Evolutionary conservation across 2,329 filamentous ascomycete genomes (phyloP).

Genomic region (Paracorniculantispora psalliotae): DNA sequence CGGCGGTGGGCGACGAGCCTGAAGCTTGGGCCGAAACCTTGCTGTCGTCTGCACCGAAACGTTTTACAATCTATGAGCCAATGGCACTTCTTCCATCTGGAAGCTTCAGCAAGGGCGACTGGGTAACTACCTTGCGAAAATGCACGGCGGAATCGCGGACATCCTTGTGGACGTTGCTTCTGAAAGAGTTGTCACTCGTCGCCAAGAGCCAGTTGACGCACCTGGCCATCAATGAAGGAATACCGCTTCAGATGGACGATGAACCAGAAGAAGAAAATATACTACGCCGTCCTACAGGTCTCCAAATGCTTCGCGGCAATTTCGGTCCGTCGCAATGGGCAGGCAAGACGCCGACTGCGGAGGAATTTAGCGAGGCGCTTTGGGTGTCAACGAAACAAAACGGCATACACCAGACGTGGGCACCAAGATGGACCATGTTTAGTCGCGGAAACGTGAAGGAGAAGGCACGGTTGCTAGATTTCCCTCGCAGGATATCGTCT

Average conservation of each 20-base stretch:
- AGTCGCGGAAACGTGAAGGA: constrained; percentile 85
- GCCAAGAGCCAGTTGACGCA: constrained; percentile 44
- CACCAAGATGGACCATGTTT: constrained; percentile 90
- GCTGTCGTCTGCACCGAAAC: constrained; percentile 43
- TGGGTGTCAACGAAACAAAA: constrained; percentile 79
- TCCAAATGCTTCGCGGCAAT: constrained; percentile 66
- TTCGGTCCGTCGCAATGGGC: constrained; percentile 55
- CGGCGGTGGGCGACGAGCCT: not conserved
- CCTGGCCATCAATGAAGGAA: constrained; percentile 57
- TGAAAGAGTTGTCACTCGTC: constrained; percentile 40
- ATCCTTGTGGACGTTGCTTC: constrained; percentile 45
- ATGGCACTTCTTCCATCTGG: constrained; percentile 57
- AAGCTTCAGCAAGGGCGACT: constrained; percentile 43
- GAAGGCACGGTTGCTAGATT: constrained; percentile 68
- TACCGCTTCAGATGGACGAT: constrained; percentile 41
- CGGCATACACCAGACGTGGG: constrained; percentile 79
- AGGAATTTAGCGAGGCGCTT: constrained; percentile 62
- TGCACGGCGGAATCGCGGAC: constrained; percentile 21
- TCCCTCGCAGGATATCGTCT: constrained; percentile 28
- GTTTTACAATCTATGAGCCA: constrained; percentile 57
- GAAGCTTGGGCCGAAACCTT: constrained; percentile 26
- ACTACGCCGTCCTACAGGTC: constrained; percentile 65
- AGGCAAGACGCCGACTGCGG: constrained; percentile 25
- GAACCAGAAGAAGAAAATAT: constrained; percentile 52
- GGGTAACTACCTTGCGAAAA: constrained; percentile 33